Conservation (phyloP, 2,329 filamentous ascomycete species). For the Xylaria digitata region DNA sequence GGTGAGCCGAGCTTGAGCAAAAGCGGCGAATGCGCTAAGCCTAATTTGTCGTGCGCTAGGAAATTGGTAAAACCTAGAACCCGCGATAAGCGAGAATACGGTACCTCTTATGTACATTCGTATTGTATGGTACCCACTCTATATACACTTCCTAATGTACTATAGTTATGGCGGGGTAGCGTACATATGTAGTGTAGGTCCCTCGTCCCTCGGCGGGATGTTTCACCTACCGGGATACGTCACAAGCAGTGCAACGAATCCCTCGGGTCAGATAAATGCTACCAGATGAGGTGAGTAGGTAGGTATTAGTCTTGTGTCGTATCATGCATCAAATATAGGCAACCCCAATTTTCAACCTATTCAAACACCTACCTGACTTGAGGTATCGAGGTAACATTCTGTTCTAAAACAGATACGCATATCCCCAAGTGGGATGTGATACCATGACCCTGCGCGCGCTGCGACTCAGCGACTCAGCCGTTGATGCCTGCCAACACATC, state of each 20-base stretch:
- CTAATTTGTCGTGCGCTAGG: too few relatives aligned
- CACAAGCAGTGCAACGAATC: too few relatives aligned
- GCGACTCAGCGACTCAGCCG: not conserved
- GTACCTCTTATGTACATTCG: too few relatives aligned
- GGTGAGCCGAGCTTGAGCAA: too few relatives aligned
- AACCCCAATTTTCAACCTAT: too few relatives aligned
- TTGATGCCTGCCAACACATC: slow-evolving; percentile 8
- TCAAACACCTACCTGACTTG: not conserved
- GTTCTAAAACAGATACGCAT: not conserved
- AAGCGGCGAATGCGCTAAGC: too few relatives aligned
- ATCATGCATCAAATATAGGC: not conserved
- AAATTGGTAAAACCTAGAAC: too few relatives aligned
- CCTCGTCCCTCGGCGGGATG: not conserved
- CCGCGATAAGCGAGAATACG: too few relatives aligned
- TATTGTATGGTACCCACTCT: too few relatives aligned
- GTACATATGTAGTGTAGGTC: not conserved
- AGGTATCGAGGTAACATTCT: not conserved
- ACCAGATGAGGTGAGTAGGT: not conserved
- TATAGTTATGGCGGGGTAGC: slow-evolving; percentile 16
- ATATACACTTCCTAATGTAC: not conserved
- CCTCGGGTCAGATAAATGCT: not conserved
- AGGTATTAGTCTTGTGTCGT: not conserved
- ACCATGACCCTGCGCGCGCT: not conserved
- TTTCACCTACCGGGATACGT: slow-evolving; percentile 3
- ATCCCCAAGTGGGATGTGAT: not conserved